Conservation (phyloP, 768 basidiomycete species). For the Strobilomyces dryophilus region DNA sequence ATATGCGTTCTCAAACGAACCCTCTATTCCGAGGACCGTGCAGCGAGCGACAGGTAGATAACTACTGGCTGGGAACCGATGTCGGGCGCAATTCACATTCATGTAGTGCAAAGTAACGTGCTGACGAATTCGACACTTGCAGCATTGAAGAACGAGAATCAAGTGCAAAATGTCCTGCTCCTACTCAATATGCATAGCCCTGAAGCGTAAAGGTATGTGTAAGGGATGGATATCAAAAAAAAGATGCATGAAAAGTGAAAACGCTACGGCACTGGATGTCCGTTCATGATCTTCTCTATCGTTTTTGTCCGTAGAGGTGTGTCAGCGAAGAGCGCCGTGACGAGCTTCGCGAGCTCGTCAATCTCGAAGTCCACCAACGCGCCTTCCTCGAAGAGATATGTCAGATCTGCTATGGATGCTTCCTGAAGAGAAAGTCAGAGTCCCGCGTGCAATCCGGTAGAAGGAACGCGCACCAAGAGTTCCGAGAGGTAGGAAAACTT, state of each 20-base stretch:
- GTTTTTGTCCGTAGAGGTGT: constrained; percentile 76
- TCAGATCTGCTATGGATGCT: constrained; percentile 87
- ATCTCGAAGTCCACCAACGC: constrained; percentile 87
- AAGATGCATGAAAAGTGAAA: constrained; percentile 1
- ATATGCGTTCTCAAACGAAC: too few relatives aligned
- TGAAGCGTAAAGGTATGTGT: background rate
- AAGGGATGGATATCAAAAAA: background rate
- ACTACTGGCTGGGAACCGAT: too few relatives aligned
- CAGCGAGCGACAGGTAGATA: too few relatives aligned
- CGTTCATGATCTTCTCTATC: constrained; percentile 66
- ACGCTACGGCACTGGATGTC: constrained; percentile 43
- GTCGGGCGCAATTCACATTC: too few relatives aligned
- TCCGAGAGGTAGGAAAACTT: constrained; percentile 95
- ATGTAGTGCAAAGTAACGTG: too few relatives aligned
- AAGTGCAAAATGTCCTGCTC: background rate
- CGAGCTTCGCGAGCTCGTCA: constrained; percentile 76
- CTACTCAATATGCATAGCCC: constrained; percentile 16
- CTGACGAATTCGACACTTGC: background rate
- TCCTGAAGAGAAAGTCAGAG: constrained; percentile 48
- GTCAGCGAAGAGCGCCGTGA: constrained; percentile 86
- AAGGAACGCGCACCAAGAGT: constrained; percentile 59
- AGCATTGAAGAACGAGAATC: background rate
- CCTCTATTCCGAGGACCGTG: too few relatives aligned
- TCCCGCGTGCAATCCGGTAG: background rate
- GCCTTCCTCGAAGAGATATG: constrained; percentile 88